These are phyloP conservation scores for Chaetoscypha palmicola DNA, from an alignment of 2,329 filamentous ascomycete genomes.

Conservation along the genomic window DNA sequence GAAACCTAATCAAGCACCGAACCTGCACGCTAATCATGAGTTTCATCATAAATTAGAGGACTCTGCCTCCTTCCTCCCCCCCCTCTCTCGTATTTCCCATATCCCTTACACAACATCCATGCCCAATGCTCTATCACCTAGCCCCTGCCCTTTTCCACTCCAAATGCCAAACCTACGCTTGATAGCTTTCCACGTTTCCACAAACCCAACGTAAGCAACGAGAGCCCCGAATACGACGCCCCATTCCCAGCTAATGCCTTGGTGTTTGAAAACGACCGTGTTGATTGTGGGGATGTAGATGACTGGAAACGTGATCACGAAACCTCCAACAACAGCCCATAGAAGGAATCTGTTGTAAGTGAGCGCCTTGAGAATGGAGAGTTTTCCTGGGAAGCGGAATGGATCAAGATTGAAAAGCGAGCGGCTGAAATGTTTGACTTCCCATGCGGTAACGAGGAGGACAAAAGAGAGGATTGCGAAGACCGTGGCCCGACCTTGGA, in stretches of 20 bases:
- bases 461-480: slow-evolving; percentile 64
- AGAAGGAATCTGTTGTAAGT: slow-evolving; percentile 64
- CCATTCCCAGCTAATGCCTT: slow-evolving; percentile 66
- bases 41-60: too few species aligned
- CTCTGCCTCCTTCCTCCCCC: too few species aligned
- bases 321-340: slow-evolving; percentile 54
- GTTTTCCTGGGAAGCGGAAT: slow-evolving; percentile 40
- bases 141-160: neutral
- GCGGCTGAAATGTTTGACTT: slow-evolving; percentile 64
- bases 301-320: slow-evolving; percentile 53
- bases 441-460: slow-evolving; percentile 63
- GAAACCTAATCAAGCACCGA: too few species aligned
- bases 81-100: too few species aligned
- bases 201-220: slow-evolving; percentile 51
- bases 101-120: neutral
- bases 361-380: slow-evolving; percentile 52
- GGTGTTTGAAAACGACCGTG: slow-evolving; percentile 60
- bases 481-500: slow-evolving; percentile 59
- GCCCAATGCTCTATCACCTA: neutral
- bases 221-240: slow-evolving; percentile 56
- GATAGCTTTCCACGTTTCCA: slow-evolving; percentile 63
- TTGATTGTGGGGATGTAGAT: slow-evolving; percentile 64
- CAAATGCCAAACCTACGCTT: slow-evolving; percentile 41
- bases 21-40: too few species aligned
- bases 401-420: slow-evolving; percentile 63